These are phyloP conservation scores for Streptanthus diversifolius DNA, from an alignment of 345 rosid species.

Conservation along the genomic window DNA sequence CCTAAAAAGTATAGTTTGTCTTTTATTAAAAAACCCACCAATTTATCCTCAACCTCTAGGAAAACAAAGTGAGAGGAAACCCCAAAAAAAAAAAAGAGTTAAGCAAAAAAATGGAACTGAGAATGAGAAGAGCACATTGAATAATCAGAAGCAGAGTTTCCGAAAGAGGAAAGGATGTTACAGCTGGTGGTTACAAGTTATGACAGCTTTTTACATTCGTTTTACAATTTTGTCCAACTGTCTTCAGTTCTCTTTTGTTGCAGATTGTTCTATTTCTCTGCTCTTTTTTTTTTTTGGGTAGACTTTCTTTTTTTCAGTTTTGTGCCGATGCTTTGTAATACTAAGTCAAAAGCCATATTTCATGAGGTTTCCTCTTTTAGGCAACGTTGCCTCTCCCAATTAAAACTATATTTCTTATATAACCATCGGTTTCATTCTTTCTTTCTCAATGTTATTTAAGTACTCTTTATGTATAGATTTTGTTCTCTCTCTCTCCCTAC, in stretches of 20 bases:
- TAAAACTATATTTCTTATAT: slow-evolving; percentile 39
- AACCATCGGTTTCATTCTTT: slow-evolving; percentile 43
- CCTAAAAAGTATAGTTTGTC: background rate
- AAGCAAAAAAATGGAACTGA: slow-evolving; percentile 1
- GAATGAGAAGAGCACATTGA: slow-evolving; percentile 32
- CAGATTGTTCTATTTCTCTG: background rate
- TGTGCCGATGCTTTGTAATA: slow-evolving; percentile 10
- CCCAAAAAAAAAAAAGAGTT: background rate
- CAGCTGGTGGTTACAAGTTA: slow-evolving; percentile 34
- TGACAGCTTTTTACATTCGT: slow-evolving; percentile 32
- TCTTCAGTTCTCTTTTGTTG: background rate
- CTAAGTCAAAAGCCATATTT: slow-evolving; percentile 44
- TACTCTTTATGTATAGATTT: background rate
- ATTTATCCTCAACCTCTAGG: background rate
- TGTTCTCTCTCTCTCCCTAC: background rate
- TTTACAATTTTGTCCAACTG: background rate
- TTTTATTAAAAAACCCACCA: background rate
- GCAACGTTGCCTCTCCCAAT: slow-evolving; percentile 34
- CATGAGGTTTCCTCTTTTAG: slow-evolving; percentile 44
- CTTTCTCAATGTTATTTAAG: background rate
- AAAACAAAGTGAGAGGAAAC: background rate
- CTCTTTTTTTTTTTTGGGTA: background rate
- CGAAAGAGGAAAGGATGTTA: slow-evolving; percentile 34
- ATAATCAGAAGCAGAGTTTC: slow-evolving; percentile 28
- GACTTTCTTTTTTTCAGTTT: slow-evolving; percentile 2